Base-by-base conservation (phyloP, 169 alveolate species). In the Neospora caninum region DNA sequence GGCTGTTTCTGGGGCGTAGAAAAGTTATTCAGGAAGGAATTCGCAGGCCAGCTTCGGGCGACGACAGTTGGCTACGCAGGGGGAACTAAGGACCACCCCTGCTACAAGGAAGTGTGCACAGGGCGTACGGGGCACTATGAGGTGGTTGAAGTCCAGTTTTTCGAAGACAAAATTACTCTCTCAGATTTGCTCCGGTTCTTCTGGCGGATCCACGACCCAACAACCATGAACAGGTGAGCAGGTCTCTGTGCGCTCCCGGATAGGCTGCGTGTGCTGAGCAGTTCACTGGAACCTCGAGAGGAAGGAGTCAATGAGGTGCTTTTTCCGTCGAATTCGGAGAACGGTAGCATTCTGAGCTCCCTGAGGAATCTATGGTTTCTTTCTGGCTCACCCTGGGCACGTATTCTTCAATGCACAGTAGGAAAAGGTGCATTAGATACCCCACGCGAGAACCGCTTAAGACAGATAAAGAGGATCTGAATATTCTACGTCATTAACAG, bases 1-100 rank as follows among this genome's bases (percentile, higher is more conserved):
- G 98, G 98, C 27, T 97, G 98, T 91, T 97, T 96, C 88, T 97
- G 98, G 97, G 97, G 98, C 34, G 91, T 96, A 25, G 97, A 97
- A 83, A 95, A 93, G n/a, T 70, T 88, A 45, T 95, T 96, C 88
- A 54, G 93, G 80, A 64, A 96, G 58, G 73, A 78, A 27, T 94
- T 94, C 64, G 78, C 69, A 1, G 64, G 31, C 42, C 36, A 45
- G 34, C 94, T 94, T 10, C 70, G 31, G 18, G 38, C 93, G 25
- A 94, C 96, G 9, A n/a, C 73, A 27, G 95, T 95, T 34, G 98
- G 98, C 7, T 97, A 95, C 88, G 88, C 96, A n/a, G 97, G 97
- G 18, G 98, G 98, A 22, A 43, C 69, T 83, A 88, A 45, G 18
- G 69, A 45, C n/a, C 73, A 86, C 67, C 97, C 98, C 41, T 93